Percentiles rank a stretch among this genome's conserved stretches.
Conservation (phyloP, 441 rosid species). For the Gossypium schwendimanii region DNA sequence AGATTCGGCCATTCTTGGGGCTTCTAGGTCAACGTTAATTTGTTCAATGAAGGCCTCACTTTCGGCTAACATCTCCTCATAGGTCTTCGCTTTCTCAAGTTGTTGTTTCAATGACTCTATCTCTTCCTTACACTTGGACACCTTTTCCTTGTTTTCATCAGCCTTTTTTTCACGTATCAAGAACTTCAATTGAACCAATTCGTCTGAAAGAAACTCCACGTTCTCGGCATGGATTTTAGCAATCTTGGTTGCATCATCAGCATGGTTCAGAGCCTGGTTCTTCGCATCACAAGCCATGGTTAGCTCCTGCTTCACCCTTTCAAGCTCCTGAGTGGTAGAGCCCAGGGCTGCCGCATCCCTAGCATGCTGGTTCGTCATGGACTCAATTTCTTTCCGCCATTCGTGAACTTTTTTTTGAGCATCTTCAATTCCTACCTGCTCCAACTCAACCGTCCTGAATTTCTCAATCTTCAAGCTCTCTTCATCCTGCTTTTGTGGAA, state of each 20-base stretch:
- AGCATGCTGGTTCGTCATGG: constrained; percentile 71
- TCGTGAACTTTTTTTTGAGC: constrained; percentile 64
- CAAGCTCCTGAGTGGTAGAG: constrained; percentile 66
- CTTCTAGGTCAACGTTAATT: constrained; percentile 74
- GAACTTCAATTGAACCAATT: constrained; percentile 52
- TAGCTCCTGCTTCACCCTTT: constrained; percentile 60
- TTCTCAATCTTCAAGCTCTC: constrained; percentile 72
- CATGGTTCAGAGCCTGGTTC: constrained; percentile 68
- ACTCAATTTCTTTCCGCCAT: constrained; percentile 64
- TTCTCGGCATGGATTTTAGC: constrained; percentile 78
- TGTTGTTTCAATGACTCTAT: constrained; percentile 43
- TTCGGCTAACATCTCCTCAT: constrained; percentile 48
- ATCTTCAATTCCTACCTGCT: constrained; percentile 80
- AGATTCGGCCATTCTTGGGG: constrained; percentile 77
- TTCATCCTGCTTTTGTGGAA: constrained; percentile 77
- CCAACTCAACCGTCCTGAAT: constrained; percentile 74
- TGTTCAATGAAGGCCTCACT: constrained; percentile 56
- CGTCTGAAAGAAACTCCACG: constrained; percentile 64
- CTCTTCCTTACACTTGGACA: constrained; percentile 48
- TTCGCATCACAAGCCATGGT: constrained; percentile 68
- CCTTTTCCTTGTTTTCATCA: constrained; percentile 36
- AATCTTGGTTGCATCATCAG: constrained; percentile 79
- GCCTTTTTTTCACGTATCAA: constrained; percentile 49
- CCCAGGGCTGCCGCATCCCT: constrained; percentile 66
- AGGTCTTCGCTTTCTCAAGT: constrained; percentile 43